Evolutionary conservation across 495 filamentous ascomycete species (phyloP).

Genomic region (Trypethelium eluteriae): DNA sequence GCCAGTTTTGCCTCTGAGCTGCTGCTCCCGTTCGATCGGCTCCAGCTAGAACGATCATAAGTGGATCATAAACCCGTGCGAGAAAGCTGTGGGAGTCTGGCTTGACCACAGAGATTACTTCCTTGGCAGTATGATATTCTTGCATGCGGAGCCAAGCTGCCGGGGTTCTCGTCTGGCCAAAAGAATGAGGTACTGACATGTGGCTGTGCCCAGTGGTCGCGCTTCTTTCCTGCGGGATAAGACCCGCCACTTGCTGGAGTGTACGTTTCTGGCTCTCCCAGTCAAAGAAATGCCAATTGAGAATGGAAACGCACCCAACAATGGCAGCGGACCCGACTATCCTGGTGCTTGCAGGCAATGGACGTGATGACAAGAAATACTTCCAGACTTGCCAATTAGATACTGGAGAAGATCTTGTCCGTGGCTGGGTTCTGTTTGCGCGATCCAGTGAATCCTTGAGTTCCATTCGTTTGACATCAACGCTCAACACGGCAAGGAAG

Average conservation of each 20-base stretch:
- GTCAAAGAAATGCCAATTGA: constrained; percentile 62
- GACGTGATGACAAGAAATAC: not conserved
- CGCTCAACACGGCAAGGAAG: constrained; percentile 63
- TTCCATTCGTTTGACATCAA: constrained; percentile 64
- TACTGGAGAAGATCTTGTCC: constrained; percentile 9
- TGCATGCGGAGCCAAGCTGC: constrained; percentile 64
- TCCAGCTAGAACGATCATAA: constrained; percentile 58
- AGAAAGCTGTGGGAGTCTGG: constrained; percentile 58
- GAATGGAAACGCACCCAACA: constrained; percentile 51
- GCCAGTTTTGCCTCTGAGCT: constrained; percentile 36
- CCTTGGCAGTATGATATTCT: constrained; percentile 63
- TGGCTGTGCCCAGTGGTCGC: constrained; percentile 8
- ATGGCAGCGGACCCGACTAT: constrained; percentile 54
- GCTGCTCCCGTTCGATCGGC: constrained; percentile 46
- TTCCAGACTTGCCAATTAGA: constrained; percentile 6
- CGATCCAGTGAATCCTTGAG: constrained; percentile 47
- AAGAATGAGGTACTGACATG: constrained; percentile 31
- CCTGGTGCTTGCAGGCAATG: constrained; percentile 49
- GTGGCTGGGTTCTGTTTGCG: constrained; percentile 28
- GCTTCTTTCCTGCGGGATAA: constrained; percentile 3
- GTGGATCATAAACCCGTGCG: constrained; percentile 58
- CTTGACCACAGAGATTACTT: constrained; percentile 61
- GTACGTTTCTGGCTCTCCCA: constrained; percentile 40
- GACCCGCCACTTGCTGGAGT: constrained; percentile 33
- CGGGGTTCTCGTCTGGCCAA: constrained; percentile 61